Evolutionary conservation across 1,139 yeast species (phyloP).

Genomic region (Suhomyces terraborum): DNA sequence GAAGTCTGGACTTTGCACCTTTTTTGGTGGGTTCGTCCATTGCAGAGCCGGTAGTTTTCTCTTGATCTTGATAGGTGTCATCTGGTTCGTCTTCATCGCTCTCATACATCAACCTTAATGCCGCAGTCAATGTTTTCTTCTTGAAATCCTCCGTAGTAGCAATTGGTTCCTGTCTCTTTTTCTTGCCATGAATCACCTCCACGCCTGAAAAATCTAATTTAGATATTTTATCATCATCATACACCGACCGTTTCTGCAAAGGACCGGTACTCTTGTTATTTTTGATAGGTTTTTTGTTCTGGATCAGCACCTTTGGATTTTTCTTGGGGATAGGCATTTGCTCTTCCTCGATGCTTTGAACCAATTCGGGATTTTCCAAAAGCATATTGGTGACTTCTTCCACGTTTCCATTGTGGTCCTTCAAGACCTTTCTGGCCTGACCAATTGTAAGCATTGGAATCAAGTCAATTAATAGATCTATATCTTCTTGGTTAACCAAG

Average conservation of each 20-base stretch:
- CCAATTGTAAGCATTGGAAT: conserved; percentile 56
- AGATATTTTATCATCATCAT: conserved; percentile 34
- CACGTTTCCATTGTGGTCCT: conserved; percentile 50
- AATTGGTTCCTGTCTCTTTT: conserved; percentile 19
- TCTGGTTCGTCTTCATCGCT: conserved; percentile 81
- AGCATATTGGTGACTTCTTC: conserved; percentile 61
- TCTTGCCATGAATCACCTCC: conserved; percentile 26
- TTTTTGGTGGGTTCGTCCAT: conserved; percentile 19
- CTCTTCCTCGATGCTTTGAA: conserved; percentile 23
- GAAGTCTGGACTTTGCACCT: conserved; percentile 13
- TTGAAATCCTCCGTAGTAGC: conserved; percentile 38
- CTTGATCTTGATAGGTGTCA: conserved; percentile 82
- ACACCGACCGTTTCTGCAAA: conserved; percentile 23
- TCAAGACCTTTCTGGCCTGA: conserved; percentile 50
- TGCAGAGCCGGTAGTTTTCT: conserved; percentile 41
- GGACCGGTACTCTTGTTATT: conserved; percentile 2
- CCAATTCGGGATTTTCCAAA: conserved; percentile 59
- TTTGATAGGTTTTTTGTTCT: background rate
- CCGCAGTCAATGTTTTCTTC: conserved; percentile 61
- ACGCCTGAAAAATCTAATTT: conserved; percentile 23
- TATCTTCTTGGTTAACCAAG: conserved; percentile 40
- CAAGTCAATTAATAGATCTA: conserved; percentile 51
- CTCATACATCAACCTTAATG: conserved; percentile 65
- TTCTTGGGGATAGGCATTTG: conserved; percentile 8
- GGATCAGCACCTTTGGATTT: conserved; percentile 5